Percentiles rank a stretch among this genome's conserved stretches.
Conservation (phyloP, 495 filamentous ascomycete genomes). For the Lophiotrema nucula region DNA sequence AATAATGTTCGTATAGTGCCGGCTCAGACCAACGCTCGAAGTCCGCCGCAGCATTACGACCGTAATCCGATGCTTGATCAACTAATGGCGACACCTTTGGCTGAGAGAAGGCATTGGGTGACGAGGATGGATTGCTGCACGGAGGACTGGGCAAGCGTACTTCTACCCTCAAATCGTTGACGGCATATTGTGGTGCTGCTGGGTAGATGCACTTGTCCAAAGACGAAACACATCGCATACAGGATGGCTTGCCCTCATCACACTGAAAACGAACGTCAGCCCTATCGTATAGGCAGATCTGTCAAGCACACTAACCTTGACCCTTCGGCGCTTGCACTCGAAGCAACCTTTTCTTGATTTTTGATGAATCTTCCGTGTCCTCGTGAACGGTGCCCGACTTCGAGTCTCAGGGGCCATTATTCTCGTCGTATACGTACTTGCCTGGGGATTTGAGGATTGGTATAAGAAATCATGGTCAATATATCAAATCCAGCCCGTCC, state of each 20-base stretch:
- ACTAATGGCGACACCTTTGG: neutral
- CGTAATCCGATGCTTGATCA: neutral
- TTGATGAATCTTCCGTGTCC: too few species aligned
- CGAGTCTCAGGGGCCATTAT: too few species aligned
- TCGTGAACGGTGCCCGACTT: too few species aligned
- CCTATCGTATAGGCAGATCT: neutral
- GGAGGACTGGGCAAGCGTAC: constrained; percentile 12
- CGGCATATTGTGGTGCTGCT: too few species aligned
- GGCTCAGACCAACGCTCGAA: constrained; percentile 1
- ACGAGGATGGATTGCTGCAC: constrained; percentile 2
- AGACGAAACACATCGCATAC: constrained; percentile 6
- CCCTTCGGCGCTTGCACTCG: constrained; percentile 43
- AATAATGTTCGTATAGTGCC: constrained; percentile 11
- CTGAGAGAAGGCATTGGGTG: neutral
- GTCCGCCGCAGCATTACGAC: neutral
- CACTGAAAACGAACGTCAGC: constrained; percentile 7
- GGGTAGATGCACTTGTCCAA: constrained; percentile 10
- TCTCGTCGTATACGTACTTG: too few species aligned
- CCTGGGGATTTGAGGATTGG: too few species aligned
- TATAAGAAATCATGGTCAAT: too few species aligned
- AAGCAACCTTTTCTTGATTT: constrained; percentile 44
- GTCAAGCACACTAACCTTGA: constrained; percentile 43
- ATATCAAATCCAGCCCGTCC: too few species aligned
- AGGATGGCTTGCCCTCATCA: constrained; percentile 17
- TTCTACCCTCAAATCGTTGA: neutral